Evolutionary conservation across 202 grass and related monocot genomes (phyloP).

Genomic region (Carex arenaria): DNA sequence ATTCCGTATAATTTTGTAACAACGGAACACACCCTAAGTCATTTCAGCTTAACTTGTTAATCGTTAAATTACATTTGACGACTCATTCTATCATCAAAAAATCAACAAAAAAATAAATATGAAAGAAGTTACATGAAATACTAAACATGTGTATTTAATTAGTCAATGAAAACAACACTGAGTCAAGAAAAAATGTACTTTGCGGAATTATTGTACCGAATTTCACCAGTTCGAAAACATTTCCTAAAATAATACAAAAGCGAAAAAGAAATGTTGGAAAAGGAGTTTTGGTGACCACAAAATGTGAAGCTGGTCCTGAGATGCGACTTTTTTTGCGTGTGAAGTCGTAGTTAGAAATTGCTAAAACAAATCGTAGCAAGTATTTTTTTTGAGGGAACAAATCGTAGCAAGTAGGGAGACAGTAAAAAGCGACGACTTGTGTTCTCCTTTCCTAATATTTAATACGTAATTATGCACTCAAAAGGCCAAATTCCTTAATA

Average conservation of each 20-base stretch:
- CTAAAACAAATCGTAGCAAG: conserved; percentile 7
- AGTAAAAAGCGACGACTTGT: conserved; percentile 23
- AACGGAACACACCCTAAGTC: too few relatives aligned
- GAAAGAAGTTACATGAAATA: background rate
- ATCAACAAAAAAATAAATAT: background rate
- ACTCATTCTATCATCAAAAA: background rate
- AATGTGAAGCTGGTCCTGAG: conserved; percentile 16
- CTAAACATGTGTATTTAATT: background rate
- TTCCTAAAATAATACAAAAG: conserved; percentile 9
- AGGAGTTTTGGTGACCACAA: background rate
- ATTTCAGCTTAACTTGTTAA: background rate
- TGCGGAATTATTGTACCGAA: background rate
- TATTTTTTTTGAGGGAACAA: too few relatives aligned
- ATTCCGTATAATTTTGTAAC: too few relatives aligned
- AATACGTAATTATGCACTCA: background rate
- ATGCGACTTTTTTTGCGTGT: conserved; percentile 2
- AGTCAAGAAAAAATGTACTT: background rate
- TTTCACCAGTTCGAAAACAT: background rate
- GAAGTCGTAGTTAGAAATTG: background rate
- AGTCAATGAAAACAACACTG: background rate
- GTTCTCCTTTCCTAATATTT: conserved; percentile 8
- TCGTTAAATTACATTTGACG: background rate
- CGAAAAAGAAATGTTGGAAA: background rate
- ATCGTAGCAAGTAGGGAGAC: background rate
- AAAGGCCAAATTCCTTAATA: background rate